Evolutionary conservation across 371 early-diverging fungal genomes (phyloP), one percentile per base, ranked within the genome.

Genomic region (Mucor sp.): DNA sequence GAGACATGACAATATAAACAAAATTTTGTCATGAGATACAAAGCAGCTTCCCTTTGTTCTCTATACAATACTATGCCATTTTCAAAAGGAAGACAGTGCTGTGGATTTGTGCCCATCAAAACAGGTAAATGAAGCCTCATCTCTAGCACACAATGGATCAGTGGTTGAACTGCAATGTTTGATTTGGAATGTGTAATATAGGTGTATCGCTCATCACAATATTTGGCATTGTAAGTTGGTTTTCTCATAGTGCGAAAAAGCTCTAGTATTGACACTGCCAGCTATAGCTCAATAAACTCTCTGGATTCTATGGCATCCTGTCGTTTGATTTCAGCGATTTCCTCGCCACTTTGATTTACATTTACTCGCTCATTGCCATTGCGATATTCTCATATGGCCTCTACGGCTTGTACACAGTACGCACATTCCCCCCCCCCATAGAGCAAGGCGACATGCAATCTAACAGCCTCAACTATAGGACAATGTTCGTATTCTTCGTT

Each of bases 281-380:
- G 33, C 55, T 3, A 23, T n/a, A 81, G 81, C 41, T 81, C 8
- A 81, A 81, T 65, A 81, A 81, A 56, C 47, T 81, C 23, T 78
- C 79, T 57, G 81, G 81, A 23, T 81, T 81, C 44, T 81, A 78
- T 64, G 81, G 81, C 3, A 66, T 81, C 30, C 43, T 77, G 32
- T 81, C 79, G 21, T 74, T 81, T 21, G 75, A 76, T 37, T 70
- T 64, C 19, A 69, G 67, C 17, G 79, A 78, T 53, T 58, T 55
- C 6, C n/a, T 75, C 25, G 75, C 75, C 2, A 75, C 75, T 19
- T 8, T 60, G 12, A 58, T 73, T 9, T 77, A 78, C 66, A 64
- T 76, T 15, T 78, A 78, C 53, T 81, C 77, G 12, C 48, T 81
- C 12, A 19, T 76, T 23, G 67, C 71, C 2, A 65, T 76, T 25